Evolutionary conservation across 129 eudicot species (phyloP).

Genomic region (sunflower (Helianthus annuus)): DNA sequence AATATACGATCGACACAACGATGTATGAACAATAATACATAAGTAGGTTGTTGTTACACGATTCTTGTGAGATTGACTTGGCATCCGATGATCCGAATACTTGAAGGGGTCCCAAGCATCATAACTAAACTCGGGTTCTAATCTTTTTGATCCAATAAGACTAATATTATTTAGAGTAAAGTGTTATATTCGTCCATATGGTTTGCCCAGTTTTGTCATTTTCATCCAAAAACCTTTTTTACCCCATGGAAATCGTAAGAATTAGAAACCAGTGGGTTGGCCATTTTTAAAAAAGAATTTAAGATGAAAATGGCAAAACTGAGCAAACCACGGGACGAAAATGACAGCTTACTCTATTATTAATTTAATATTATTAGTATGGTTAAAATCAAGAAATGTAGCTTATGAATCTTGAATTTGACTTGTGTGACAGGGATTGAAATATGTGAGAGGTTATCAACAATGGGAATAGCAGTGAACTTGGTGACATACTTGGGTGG

Average conservation of each 20-base stretch:
- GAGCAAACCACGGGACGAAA: too few relatives aligned
- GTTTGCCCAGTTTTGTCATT: too few relatives aligned
- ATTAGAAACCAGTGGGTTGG: too few relatives aligned
- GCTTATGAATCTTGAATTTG: slow-evolving; percentile 5
- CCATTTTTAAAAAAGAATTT: too few relatives aligned
- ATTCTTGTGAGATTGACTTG: neutral
- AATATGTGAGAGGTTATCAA: slow-evolving; percentile 88
- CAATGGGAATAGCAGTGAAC: slow-evolving; percentile 97
- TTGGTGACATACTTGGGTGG: slow-evolving; percentile 90
- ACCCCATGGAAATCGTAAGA: too few relatives aligned
- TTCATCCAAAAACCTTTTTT: too few relatives aligned
- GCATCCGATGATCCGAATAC: neutral
- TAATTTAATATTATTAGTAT: neutral
- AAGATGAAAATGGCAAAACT: too few relatives aligned
- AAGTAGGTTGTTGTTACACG: neutral
- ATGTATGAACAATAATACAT: neutral
- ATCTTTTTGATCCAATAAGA: neutral
- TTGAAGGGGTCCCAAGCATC: neutral
- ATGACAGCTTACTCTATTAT: too few relatives aligned
- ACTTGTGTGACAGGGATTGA: slow-evolving; percentile 62
- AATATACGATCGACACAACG: neutral
- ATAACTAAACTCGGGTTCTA: neutral
- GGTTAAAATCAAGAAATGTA: slow-evolving; percentile 3
- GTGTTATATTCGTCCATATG: too few relatives aligned
- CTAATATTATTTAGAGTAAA: too few relatives aligned